These are phyloP conservation scores for Penicillium steckii DNA, from an alignment of 495 filamentous ascomycete species.

Conservation along the genomic window DNA sequence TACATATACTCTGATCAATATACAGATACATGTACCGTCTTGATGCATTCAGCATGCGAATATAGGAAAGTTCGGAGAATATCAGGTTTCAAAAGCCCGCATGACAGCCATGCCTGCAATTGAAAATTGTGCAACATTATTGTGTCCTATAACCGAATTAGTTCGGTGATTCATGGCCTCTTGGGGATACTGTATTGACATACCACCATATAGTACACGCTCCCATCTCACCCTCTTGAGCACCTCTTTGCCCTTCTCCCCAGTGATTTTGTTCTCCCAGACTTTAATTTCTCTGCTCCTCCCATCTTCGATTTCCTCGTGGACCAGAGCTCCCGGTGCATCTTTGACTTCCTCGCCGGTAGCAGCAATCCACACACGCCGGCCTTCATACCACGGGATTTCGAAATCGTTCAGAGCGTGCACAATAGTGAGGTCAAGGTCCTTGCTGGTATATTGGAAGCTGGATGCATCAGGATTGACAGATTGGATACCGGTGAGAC, in stretches of 20 bases:
- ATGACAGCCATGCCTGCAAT: constrained; percentile 60
- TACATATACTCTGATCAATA: no score
- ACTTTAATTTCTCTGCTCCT: constrained; percentile 35
- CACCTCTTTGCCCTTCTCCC: constrained; percentile 27
- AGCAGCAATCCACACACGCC: constrained; percentile 51
- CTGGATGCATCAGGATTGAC: constrained; percentile 19
- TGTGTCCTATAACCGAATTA: constrained; percentile 38
- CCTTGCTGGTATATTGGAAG: constrained; percentile 41
- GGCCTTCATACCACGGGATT: constrained; percentile 61
- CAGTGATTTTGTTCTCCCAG: constrained; percentile 33
- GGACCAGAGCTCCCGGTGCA: constrained; percentile 49
- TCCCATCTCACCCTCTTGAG: constrained; percentile 52
- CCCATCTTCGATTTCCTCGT: constrained; percentile 31
- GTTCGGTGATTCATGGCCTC: not conserved
- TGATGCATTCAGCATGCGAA: no score
- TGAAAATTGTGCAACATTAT: constrained; percentile 49
- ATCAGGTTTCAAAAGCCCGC: constrained; percentile 58
- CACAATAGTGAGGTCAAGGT: constrained; percentile 66
- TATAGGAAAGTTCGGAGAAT: no score
- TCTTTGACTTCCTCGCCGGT: constrained; percentile 46
- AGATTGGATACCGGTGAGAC: constrained; percentile 34
- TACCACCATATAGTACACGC: constrained; percentile 47
- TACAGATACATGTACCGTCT: no score
- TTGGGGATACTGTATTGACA: constrained; percentile 14
- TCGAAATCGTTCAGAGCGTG: constrained; percentile 75